These are phyloP conservation scores for Aspergillus campestris DNA, from an alignment of 495 filamentous ascomycete genomes.

Conservation along the genomic window DNA sequence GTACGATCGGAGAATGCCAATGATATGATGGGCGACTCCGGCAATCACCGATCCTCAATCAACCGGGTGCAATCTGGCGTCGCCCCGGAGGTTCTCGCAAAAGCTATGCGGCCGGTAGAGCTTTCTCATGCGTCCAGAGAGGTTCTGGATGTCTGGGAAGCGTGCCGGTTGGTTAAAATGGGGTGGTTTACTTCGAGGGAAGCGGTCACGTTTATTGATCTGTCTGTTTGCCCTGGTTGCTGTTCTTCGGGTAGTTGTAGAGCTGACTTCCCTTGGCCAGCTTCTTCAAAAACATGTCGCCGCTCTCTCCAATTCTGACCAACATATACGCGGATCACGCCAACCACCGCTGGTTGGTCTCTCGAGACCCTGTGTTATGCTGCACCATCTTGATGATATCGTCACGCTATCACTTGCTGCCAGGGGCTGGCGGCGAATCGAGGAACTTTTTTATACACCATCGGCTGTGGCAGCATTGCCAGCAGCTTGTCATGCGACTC, in stretches of 20 bases:
- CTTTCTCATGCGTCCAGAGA: constrained; percentile 23
- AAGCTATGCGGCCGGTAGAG: constrained; percentile 19
- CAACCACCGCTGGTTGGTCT: constrained; percentile 37
- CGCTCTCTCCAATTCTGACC: constrained; percentile 43
- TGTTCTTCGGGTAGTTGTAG: background rate
- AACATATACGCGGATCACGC: constrained; percentile 41
- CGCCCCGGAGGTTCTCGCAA: constrained; percentile 12
- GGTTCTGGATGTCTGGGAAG: constrained; percentile 38
- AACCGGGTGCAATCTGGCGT: constrained; percentile 1
- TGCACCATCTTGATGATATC: constrained; percentile 48
- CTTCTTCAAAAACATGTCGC: constrained; percentile 46
- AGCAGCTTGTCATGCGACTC: constrained; percentile 42
- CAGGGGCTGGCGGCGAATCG: constrained; percentile 43
- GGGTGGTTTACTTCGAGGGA: constrained; percentile 46
- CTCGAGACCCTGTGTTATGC: constrained; percentile 41
- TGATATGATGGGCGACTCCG: constrained; percentile 4
- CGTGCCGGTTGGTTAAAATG: constrained; percentile 45
- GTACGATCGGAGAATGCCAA: constrained; percentile 7
- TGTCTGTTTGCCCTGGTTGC: constrained; percentile 33
- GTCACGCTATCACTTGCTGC: constrained; percentile 43
- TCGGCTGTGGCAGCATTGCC: constrained; percentile 46
- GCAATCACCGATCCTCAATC: constrained; percentile 12
- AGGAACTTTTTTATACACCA: constrained; percentile 49
- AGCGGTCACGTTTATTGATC: constrained; percentile 39
- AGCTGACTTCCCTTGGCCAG: constrained; percentile 27